Evolutionary conservation across 306 rosid species (phyloP).

Genomic region (Abrus pulchellus): DNA sequence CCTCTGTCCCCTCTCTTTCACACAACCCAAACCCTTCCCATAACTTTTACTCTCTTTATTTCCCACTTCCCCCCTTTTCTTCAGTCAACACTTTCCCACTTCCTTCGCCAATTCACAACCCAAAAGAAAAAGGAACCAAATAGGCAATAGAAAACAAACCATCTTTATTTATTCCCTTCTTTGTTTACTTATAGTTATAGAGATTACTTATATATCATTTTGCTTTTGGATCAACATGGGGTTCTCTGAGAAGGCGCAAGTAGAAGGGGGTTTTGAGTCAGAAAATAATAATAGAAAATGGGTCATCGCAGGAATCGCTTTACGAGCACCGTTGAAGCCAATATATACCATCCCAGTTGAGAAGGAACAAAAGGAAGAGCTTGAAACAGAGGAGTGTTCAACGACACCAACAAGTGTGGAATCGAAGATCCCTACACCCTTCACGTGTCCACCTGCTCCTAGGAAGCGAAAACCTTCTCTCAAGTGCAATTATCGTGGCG

Average conservation of each 20-base stretch:
- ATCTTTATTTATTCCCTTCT: slow-evolving; percentile 52
- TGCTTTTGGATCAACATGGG: slow-evolving; percentile 57
- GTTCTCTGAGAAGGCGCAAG: slow-evolving; percentile 60
- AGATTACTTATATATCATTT: not conserved
- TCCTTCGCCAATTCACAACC: slow-evolving; percentile 34
- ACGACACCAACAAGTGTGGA: slow-evolving; percentile 78
- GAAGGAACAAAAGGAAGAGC: slow-evolving; percentile 16
- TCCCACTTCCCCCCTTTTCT: slow-evolving; percentile 34
- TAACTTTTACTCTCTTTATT: not conserved
- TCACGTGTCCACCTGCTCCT: slow-evolving; percentile 86
- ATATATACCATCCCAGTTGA: slow-evolving; percentile 52
- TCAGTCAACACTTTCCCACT: slow-evolving; percentile 58
- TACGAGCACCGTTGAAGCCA: slow-evolving; percentile 73
- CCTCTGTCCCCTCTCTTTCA: slow-evolving; percentile 33
- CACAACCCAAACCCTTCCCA: not conserved
- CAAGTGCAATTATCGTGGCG: slow-evolving; percentile 61
- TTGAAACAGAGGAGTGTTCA: slow-evolving; percentile 48
- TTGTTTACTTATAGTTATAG: not conserved
- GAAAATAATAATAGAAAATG: slow-evolving; percentile 57
- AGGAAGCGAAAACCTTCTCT: slow-evolving; percentile 65
- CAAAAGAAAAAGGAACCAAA: not conserved
- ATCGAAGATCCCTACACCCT: slow-evolving; percentile 60
- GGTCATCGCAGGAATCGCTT: slow-evolving; percentile 73
- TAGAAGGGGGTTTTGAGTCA: slow-evolving; percentile 56
- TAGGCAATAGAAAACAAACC: not conserved